A percentile compares a stretch with the other conserved stretches of the same genome.
Conservation (phyloP, 176 grass and related monocot genomes). For the Oryza punctata region DNA sequence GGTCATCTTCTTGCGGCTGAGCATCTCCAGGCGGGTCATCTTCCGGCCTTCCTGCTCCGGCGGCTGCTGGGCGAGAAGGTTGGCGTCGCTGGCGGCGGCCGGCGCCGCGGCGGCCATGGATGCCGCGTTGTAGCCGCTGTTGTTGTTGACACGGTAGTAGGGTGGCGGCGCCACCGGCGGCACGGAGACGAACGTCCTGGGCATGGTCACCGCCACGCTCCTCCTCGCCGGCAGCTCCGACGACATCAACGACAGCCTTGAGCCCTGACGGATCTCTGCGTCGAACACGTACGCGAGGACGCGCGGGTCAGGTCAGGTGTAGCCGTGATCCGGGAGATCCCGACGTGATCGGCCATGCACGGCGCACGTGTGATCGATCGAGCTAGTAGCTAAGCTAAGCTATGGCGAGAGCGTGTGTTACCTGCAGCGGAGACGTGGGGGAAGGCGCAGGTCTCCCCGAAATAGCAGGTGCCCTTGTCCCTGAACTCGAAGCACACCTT, state of each 20-base stretch:
- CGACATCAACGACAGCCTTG: not conserved
- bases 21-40: constrained; percentile 7
- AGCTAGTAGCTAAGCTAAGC: not conserved
- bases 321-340: constrained; percentile 22
- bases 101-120: not conserved
- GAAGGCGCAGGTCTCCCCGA: constrained; percentile 45
- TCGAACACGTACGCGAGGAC: not conserved
- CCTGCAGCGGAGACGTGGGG: constrained; percentile 17
- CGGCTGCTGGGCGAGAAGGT: not conserved
- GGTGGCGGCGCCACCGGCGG: not conserved
- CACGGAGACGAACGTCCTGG: not conserved
- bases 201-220: not conserved
- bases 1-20: constrained; percentile 10
- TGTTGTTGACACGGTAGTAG: not conserved
- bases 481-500: constrained; percentile 49
- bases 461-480: constrained; percentile 43
- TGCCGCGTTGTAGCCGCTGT: not conserved
- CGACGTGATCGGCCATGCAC: constrained; percentile 45
- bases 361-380: not conserved
- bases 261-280: not conserved
- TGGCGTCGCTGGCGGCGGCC: not conserved
- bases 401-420: not conserved
- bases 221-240: not conserved
- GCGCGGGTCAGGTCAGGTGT: constrained; percentile 1
- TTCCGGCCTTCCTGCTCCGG: constrained; percentile 3